These are phyloP conservation scores for Symbiodinium natans DNA, from an alignment of 73 alveolate genomes.

Conservation along the genomic window DNA sequence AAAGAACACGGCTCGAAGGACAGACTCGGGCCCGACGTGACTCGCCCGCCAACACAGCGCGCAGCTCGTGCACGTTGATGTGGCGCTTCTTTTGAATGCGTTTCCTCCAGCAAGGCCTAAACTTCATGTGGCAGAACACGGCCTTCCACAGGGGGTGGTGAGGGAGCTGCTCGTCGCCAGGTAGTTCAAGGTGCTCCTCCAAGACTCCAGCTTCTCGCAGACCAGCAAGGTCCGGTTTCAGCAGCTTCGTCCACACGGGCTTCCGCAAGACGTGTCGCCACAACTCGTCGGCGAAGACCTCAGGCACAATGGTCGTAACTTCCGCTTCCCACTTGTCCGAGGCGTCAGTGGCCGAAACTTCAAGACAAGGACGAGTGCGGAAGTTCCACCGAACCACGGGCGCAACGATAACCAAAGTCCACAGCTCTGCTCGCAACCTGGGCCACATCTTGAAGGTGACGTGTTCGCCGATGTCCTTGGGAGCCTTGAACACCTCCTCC, in stretches of 20 bases:
- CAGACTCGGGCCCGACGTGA: not conserved
- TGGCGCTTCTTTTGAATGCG: not conserved
- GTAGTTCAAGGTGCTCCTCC: not conserved
- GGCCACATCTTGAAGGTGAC: not conserved
- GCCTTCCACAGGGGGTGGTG: not conserved
- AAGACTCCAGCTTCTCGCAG: not conserved
- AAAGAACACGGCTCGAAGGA: not conserved
- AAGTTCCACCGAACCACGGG: not conserved
- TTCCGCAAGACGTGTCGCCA: not conserved
- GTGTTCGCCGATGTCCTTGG: not conserved
- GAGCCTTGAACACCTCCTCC: not conserved
- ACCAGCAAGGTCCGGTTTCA: not conserved
- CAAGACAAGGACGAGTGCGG: not conserved
- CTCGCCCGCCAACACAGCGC: not conserved
- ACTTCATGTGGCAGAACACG: not conserved
- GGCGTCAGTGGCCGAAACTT: slow-evolving; percentile 11
- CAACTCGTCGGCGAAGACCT: not conserved
- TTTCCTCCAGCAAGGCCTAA: not conserved
- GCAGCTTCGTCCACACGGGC: not conserved
- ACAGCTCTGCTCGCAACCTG: not conserved
- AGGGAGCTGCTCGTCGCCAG: not conserved
- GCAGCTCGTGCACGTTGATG: slow-evolving; percentile 24
- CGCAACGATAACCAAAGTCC: not conserved
- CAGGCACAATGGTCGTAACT: not conserved
- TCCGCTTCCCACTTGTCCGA: not conserved